Percentiles rank a stretch among this genome's conserved stretches.
phyloP scores from a whole-genome alignment of 805 yeast species.

The Hanseniaspora clermontiae region DNA sequence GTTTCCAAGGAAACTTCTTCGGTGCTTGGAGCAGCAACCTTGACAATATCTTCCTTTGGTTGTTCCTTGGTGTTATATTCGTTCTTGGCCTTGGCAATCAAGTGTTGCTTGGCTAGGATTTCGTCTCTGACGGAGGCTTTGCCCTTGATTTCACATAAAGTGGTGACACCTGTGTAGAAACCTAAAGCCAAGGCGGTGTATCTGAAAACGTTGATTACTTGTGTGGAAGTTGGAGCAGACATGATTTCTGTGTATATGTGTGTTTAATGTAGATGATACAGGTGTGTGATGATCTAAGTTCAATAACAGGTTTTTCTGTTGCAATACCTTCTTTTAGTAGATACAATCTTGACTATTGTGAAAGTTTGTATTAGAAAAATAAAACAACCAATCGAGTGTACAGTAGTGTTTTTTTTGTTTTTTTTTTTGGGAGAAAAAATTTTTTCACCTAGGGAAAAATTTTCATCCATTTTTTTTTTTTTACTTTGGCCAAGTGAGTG shows the following conservation, averaged over 20 bases:
- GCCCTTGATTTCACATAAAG: constrained; percentile 54
- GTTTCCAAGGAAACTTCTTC: constrained; percentile 25
- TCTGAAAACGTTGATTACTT: constrained; percentile 54
- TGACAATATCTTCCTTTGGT: constrained; percentile 31
- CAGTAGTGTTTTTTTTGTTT: too few relatives aligned
- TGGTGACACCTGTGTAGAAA: constrained; percentile 74
- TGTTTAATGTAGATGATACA: background rate
- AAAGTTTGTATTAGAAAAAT: too few relatives aligned
- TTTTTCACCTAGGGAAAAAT: too few relatives aligned
- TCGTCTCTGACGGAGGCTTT: constrained; percentile 42
- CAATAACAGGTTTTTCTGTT: background rate
- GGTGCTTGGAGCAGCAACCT: constrained; percentile 34
- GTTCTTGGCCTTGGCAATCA: constrained; percentile 79
- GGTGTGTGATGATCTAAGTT: background rate
- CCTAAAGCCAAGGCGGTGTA: constrained; percentile 87
- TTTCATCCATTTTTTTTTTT: too few relatives aligned
- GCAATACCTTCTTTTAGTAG: background rate
- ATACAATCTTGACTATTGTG: too few relatives aligned
- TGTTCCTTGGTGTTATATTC: constrained; percentile 62
- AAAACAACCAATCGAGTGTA: too few relatives aligned
- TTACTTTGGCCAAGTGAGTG: too few relatives aligned
- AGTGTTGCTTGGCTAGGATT: constrained; percentile 53
- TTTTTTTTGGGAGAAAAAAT: too few relatives aligned
- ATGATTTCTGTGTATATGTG: background rate
- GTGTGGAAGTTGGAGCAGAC: constrained; percentile 12